Evolutionary conservation across 1,139 yeast genomes (phyloP), one percentile per base, ranked within the genome.

Genomic region (Candida neerlandica): DNA sequence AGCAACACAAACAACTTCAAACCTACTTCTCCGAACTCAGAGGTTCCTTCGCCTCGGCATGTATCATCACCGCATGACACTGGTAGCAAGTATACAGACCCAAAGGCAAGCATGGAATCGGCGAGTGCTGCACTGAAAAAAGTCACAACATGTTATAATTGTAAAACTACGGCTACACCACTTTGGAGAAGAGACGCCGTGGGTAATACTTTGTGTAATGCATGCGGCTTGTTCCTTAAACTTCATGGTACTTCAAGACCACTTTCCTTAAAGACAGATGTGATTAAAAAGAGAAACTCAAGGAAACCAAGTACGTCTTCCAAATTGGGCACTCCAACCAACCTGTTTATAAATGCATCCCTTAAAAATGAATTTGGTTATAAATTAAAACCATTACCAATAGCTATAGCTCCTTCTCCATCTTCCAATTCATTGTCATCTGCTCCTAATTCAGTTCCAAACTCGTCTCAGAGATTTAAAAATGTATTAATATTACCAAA

Each of bases 221-320:
- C 86, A 0, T 81, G 86, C 65, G 86, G 86, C 0, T 65, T 81
- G 35, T 81, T 81, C 57, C 70, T 76, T 49, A 81, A 81, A 55
- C 64, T 81, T 27, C 86, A 81, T 56, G 86, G 86, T 21, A 79
- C 83, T 2, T 78, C 81, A 54, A 65, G 86, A 45, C 86, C 86
- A 2, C 67, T 81, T 26, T 75, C 83, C 19, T 66, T 80, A 46
- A 81, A 81, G 56, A 80, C 84, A 0, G 86, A 81, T 55, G 81
- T 81, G 11, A 81, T 81, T 47, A 80, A 79, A 53, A 81, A 81
- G 59, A 68, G 86, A 57, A 54, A 73, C 50, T 74, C 81, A 3
- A 70, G 78, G 46, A 67, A 69, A 49, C 48, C 63, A 11, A 55
- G 64, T 15, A 41, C 53, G 5, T 16, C 49, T 6, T 29, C 47